Conservation (phyloP, 2,329 filamentous ascomycete genomes). For the Xylariaceae sp. region DNA sequence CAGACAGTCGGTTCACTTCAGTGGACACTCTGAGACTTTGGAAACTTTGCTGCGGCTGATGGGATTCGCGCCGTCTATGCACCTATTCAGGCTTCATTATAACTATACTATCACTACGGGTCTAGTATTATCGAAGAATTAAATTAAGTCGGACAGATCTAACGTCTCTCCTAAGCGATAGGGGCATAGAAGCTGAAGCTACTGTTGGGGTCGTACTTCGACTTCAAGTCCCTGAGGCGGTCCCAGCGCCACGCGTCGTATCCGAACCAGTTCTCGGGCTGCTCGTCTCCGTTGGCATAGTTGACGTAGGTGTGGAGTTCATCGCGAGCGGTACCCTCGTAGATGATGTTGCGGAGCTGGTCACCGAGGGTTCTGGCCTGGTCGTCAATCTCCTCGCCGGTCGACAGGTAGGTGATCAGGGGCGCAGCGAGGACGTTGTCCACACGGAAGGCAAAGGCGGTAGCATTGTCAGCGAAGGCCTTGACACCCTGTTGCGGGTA, state of each 20-base stretch:
- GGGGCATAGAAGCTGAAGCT: conserved; percentile 31
- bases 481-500: conserved; percentile 21
- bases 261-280: conserved; percentile 32
- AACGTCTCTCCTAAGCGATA: conserved; percentile 7
- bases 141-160: not conserved
- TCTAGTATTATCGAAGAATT: no score
- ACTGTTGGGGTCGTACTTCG: conserved; percentile 32
- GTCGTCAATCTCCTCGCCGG: conserved; percentile 22
- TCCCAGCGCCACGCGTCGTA: conserved; percentile 36
- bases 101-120: no score
- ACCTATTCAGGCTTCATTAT: no score
- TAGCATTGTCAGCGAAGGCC: conserved; percentile 13
- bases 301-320: conserved; percentile 32
- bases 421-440: conserved; percentile 19
- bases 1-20: no score
- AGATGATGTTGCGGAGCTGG: conserved; percentile 26
- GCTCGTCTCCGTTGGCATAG: conserved; percentile 33
- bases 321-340: conserved; percentile 18
- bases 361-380: conserved; percentile 29
- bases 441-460: conserved; percentile 23
- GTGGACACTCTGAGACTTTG: no score
- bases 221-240: conserved; percentile 34
- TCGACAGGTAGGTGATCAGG: conserved; percentile 31
- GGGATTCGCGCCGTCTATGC: no score
- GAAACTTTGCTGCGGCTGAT: no score